Conservation (phyloP, 805 yeast genomes). For the Starmera amethionina region DNA sequence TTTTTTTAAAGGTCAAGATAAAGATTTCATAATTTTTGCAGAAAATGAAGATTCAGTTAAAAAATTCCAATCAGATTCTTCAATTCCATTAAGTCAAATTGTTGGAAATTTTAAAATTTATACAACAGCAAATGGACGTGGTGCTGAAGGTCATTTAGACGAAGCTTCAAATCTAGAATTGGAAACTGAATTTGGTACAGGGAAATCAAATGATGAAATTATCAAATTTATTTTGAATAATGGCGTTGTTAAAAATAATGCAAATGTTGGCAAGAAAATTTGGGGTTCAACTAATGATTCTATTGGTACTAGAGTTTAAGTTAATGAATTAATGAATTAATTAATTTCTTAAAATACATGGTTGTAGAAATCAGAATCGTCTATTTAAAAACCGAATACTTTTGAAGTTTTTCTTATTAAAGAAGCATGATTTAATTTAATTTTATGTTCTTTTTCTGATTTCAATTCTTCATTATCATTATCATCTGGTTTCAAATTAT, state of each 20-base stretch:
- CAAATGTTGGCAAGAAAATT: conserved; percentile 19
- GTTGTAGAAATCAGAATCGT: too few species aligned
- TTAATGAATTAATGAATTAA: too few species aligned
- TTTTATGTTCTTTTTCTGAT: not conserved
- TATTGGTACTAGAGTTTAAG: conserved; percentile 15
- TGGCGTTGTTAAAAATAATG: conserved; percentile 43
- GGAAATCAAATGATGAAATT: conserved; percentile 39
- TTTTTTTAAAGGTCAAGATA: conserved; percentile 53
- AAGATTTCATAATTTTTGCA: conserved; percentile 59
- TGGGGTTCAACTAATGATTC: conserved; percentile 37
- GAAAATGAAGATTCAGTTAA: conserved; percentile 41
- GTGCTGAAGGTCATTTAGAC: conserved; percentile 62
- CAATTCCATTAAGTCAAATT: conserved; percentile 47
- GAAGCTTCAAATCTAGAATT: conserved; percentile 62
- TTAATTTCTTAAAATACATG: too few species aligned
- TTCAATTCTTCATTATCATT: not conserved
- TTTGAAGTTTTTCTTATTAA: conserved; percentile 15
- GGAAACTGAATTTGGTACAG: conserved; percentile 57
- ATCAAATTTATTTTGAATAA: conserved; percentile 46
- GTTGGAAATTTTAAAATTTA: conserved; percentile 61
- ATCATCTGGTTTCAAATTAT: not conserved
- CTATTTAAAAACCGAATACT: conserved; percentile 5
- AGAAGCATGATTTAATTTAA: conserved; percentile 3
- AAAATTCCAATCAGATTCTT: conserved; percentile 39
- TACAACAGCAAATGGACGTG: conserved; percentile 47